A percentile compares a stretch with the other conserved stretches of the same genome.
Conservation (phyloP, 139 green algal species). For the Haematococcus lacustris region DNA sequence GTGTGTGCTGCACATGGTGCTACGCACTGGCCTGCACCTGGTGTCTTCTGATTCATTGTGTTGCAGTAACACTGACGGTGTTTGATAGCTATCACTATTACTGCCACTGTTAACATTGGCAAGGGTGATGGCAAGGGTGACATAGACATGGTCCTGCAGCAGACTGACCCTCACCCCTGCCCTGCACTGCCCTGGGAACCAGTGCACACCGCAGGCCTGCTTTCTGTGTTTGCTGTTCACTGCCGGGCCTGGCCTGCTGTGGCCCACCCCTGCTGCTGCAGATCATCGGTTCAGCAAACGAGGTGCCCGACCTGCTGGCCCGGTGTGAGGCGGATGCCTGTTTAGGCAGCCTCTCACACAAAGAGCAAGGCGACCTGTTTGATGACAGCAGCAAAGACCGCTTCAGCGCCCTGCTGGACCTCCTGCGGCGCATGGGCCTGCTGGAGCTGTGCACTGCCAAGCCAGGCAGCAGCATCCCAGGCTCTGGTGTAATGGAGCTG, state of each 20-base stretch:
- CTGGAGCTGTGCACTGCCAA: background rate
- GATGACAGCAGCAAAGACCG: background rate
- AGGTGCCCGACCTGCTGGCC: constrained; percentile 14
- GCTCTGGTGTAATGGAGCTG: background rate
- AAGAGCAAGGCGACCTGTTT: constrained; percentile 7
- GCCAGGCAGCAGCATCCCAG: background rate
- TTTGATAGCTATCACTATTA: no score
- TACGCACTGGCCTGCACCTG: no score
- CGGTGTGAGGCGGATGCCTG: constrained; percentile 17
- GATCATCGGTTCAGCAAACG: constrained; percentile 19
- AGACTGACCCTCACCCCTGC: background rate
- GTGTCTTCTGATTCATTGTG: no score
- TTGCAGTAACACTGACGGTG: no score
- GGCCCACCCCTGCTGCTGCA: background rate
- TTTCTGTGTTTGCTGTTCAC: background rate
- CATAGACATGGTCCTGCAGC: background rate
- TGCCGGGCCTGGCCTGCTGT: background rate
- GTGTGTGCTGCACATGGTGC: no score
- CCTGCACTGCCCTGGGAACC: background rate
- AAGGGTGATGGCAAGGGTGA: background rate
- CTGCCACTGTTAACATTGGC: no score
- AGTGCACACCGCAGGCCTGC: background rate
- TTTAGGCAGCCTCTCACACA: background rate
- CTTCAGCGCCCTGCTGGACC: constrained; percentile 5
- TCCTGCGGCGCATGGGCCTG: constrained; percentile 7